A percentile compares a stretch with the other conserved stretches of the same genome.
Conservation (phyloP, 2,329 filamentous ascomycete species). For the Penicillium decumbens region DNA sequence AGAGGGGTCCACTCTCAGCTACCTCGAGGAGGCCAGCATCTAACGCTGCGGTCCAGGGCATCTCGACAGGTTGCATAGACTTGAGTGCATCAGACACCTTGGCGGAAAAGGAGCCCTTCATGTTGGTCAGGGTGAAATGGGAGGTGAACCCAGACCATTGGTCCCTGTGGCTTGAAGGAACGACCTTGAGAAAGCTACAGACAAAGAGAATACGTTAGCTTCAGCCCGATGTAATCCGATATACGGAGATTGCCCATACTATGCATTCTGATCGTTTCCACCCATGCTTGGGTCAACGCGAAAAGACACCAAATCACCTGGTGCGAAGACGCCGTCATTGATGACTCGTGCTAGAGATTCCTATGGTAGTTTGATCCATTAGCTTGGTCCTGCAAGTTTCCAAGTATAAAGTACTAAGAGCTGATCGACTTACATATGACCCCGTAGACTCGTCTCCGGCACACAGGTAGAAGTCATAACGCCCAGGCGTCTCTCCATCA, state of each 20-base stretch:
- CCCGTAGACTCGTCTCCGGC: constrained; percentile 54
- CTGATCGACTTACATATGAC: constrained; percentile 40
- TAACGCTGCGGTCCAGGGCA: constrained; percentile 1
- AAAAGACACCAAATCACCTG: constrained; percentile 44
- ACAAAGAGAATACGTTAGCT: not conserved
- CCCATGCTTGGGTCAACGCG: constrained; percentile 43
- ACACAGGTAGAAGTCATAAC: constrained; percentile 57
- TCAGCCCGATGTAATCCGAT: not conserved
- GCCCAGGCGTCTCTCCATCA: constrained; percentile 9
- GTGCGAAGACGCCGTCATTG: constrained; percentile 32
- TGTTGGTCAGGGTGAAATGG: constrained; percentile 61
- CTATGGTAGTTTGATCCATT: constrained; percentile 25
- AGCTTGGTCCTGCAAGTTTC: not conserved
- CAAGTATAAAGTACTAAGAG: too few species aligned
- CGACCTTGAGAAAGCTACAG: constrained; percentile 55
- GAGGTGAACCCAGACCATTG: constrained; percentile 51
- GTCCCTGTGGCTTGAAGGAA: constrained; percentile 51
- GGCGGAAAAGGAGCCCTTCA: constrained; percentile 57
- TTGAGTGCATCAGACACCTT: constrained; percentile 28
- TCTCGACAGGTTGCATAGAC: constrained; percentile 14
- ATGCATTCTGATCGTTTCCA: constrained; percentile 51
- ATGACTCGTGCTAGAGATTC: constrained; percentile 42
- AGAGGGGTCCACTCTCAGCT: not conserved
- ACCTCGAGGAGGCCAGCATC: constrained; percentile 9
- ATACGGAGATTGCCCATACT: constrained; percentile 40